phyloP scores from a whole-genome alignment of 441 rosid genomes.

The Erysimum cheiri region DNA sequence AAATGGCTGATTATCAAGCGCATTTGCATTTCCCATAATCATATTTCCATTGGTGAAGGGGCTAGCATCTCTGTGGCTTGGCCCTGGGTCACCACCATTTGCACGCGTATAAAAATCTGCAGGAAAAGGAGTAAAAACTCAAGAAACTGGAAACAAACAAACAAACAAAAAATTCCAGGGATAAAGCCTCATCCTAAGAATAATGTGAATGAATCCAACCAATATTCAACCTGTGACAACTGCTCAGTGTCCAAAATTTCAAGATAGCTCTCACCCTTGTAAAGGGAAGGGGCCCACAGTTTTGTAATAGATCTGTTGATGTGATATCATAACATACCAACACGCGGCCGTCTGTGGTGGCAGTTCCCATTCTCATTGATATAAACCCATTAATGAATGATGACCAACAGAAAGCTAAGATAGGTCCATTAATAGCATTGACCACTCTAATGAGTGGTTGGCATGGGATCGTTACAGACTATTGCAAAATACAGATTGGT shows the following conservation, averaged over 20 bases:
- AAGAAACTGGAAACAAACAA: conserved; percentile 30
- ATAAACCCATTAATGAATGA: conserved; percentile 17
- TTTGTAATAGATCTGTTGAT: conserved; percentile 25
- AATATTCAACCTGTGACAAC: conserved; percentile 13
- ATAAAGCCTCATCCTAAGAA: conserved; percentile 9
- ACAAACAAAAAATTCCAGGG: background rate
- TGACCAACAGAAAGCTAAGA: background rate
- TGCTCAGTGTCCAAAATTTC: background rate
- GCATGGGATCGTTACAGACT: conserved; percentile 3
- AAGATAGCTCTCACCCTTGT: conserved; percentile 15
- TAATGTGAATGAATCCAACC: background rate
- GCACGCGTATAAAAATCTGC: conserved; percentile 68
- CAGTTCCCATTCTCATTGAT: conserved; percentile 24
- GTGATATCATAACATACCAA: conserved; percentile 28
- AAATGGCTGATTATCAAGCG: conserved; percentile 57
- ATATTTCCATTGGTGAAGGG: conserved; percentile 65
- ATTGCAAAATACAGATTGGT: conserved; percentile 26
- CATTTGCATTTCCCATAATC: conserved; percentile 55
- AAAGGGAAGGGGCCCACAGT: conserved; percentile 26
- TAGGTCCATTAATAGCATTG: conserved; percentile 15
- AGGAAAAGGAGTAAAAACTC: conserved; percentile 27
- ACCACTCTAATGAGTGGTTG: conserved; percentile 18
- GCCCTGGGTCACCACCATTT: conserved; percentile 67
- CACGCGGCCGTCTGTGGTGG: conserved; percentile 26
- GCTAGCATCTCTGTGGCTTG: conserved; percentile 65